Evolutionary conservation across 441 rosid species (phyloP).

Genomic region (Flueggea neowawraea): DNA sequence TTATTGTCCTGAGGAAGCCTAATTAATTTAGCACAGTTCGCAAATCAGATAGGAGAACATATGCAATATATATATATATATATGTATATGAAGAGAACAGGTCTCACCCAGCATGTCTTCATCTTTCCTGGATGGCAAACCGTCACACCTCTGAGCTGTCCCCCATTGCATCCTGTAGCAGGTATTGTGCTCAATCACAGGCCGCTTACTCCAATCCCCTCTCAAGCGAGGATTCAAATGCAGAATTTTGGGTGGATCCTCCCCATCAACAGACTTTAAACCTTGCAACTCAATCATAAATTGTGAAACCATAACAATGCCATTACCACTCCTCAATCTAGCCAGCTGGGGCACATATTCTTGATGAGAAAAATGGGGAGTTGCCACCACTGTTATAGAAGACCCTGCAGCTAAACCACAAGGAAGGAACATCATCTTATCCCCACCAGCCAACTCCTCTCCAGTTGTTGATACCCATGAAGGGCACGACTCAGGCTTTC

Average conservation of each 20-base stretch:
- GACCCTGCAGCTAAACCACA: slow-evolving; percentile 96
- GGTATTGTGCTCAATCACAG: slow-evolving; percentile 96
- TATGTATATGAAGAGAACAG: slow-evolving; percentile 9
- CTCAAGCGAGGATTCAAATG: slow-evolving; percentile 90
- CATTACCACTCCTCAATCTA: slow-evolving; percentile 42
- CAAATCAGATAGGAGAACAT: slow-evolving; percentile 5
- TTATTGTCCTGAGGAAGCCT: neutral
- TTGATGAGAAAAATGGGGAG: slow-evolving; percentile 72
- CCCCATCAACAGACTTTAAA: slow-evolving; percentile 85
- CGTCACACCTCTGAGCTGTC: slow-evolving; percentile 89
- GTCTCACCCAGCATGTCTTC: slow-evolving; percentile 74
- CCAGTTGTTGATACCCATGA: slow-evolving; percentile 72
- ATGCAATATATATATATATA: neutral
- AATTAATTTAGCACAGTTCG: slow-evolving; percentile 1
- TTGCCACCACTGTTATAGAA: slow-evolving; percentile 84
- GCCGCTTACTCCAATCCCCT: slow-evolving; percentile 88
- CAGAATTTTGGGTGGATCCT: slow-evolving; percentile 93
- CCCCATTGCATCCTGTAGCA: slow-evolving; percentile 99
- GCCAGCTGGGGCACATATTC: slow-evolving; percentile 78
- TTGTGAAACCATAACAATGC: slow-evolving; percentile 77
- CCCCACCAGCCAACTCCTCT: slow-evolving; percentile 61
- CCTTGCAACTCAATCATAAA: slow-evolving; percentile 97
- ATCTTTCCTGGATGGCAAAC: slow-evolving; percentile 74
- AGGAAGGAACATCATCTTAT: slow-evolving; percentile 77
- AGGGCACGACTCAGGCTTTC: slow-evolving; percentile 63